Evolutionary conservation across 106 monocot genomes (phyloP).

Genomic region (Phalaenopsis aphrodite): DNA sequence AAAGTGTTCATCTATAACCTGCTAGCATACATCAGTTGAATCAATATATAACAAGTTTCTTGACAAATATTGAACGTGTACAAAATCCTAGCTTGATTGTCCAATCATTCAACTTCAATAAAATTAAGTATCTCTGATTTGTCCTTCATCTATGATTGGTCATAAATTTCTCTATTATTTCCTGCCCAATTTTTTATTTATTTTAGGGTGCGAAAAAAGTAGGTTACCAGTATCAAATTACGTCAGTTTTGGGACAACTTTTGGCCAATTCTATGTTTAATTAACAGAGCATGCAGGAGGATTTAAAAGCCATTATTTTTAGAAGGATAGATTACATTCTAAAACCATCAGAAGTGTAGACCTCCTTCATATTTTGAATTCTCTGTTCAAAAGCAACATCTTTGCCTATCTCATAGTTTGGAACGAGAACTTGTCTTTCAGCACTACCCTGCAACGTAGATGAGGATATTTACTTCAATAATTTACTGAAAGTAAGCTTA

Average conservation of each 20-base stretch:
- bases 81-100: neutral
- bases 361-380: conserved; percentile 81
- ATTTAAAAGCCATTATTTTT: neutral
- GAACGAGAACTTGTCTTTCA: conserved; percentile 89
- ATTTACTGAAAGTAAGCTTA: neutral
- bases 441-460: conserved; percentile 40
- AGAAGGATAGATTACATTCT: conserved; percentile 55
- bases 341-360: conserved; percentile 94
- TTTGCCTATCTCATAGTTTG: conserved; percentile 71
- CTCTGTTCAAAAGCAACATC: conserved; percentile 78
- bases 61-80: neutral
- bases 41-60: neutral
- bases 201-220: too few relatives aligned
- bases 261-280: too few relatives aligned
- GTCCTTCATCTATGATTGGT: too few relatives aligned
- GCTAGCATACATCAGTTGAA: neutral
- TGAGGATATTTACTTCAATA: conserved; percentile 1
- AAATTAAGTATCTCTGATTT: too few relatives aligned
- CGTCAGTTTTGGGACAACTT: too few relatives aligned
- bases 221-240: too few relatives aligned
- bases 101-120: too few relatives aligned
- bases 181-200: too few relatives aligned
- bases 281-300: neutral
- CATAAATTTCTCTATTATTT: too few relatives aligned
- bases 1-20: neutral